Conservation (phyloP, 1,139 yeast genomes). For the Ogataea hybrid region DNA sequence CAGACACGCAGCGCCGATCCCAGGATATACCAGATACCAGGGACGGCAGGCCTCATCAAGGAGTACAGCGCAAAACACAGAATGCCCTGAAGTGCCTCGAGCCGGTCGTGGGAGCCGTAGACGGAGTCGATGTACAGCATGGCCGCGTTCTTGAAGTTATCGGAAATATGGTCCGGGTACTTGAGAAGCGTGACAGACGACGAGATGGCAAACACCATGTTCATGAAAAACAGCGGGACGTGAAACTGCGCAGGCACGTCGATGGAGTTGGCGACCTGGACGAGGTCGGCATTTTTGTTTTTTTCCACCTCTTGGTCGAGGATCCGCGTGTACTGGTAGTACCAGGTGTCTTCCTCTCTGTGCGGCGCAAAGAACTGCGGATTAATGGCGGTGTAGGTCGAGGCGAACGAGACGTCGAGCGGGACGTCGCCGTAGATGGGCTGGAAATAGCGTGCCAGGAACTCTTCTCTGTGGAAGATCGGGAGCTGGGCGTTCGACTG, state of each 20-base stretch:
- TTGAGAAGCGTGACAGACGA: slow-evolving; percentile 72
- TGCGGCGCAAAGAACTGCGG: slow-evolving; percentile 23
- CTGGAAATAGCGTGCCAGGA: slow-evolving; percentile 60
- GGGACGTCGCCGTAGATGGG: slow-evolving; percentile 78
- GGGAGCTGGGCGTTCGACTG: slow-evolving; percentile 84
- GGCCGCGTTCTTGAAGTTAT: slow-evolving; percentile 72
- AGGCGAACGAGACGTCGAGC: slow-evolving; percentile 53
- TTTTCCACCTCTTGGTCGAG: slow-evolving; percentile 34
- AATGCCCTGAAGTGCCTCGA: slow-evolving; percentile 73
- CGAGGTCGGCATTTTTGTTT: slow-evolving; percentile 31
- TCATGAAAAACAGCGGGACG: slow-evolving; percentile 57
- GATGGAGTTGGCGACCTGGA: slow-evolving; percentile 38
- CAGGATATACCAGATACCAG: slow-evolving; percentile 90
- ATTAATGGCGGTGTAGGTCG: slow-evolving; percentile 55
- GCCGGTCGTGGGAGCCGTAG: slow-evolving; percentile 54
- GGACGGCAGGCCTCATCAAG: slow-evolving; percentile 71
- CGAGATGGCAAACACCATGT: slow-evolving; percentile 78
- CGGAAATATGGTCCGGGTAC: slow-evolving; percentile 66
- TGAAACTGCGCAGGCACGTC: slow-evolving; percentile 45
- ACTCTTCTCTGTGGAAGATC: slow-evolving; percentile 75
- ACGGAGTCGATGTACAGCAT: slow-evolving; percentile 57
- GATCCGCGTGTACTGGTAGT: slow-evolving; percentile 32
- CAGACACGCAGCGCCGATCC: slow-evolving; percentile 80
- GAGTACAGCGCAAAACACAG: slow-evolving; percentile 68
- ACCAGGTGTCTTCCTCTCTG: slow-evolving; percentile 45